These are phyloP conservation scores for Pichia manshurica DNA, from an alignment of 805 yeast genomes.

Conservation along the genomic window DNA sequence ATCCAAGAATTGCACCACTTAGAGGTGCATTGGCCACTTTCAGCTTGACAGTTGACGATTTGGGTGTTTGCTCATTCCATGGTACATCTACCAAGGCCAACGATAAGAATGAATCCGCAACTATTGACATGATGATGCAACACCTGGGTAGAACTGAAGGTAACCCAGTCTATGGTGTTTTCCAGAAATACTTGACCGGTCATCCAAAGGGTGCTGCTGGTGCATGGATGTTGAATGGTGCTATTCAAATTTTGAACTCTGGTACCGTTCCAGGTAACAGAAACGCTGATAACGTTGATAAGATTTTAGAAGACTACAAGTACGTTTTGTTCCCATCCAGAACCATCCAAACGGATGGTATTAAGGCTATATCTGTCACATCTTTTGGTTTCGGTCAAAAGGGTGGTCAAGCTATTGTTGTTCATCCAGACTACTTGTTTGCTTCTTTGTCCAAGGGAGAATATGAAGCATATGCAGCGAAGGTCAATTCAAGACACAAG, in stretches of 20 bases:
- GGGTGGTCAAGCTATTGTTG: slow-evolving; percentile 92
- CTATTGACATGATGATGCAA: slow-evolving; percentile 85
- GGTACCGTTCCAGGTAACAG: slow-evolving; percentile 96
- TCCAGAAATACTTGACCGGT: slow-evolving; percentile 98
- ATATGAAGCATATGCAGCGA: slow-evolving; percentile 64
- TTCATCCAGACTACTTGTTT: slow-evolving; percentile 90
- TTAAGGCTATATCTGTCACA: slow-evolving; percentile 94
- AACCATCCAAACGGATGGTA: slow-evolving; percentile 89
- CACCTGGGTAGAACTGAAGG: slow-evolving; percentile 97
- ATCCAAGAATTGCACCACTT: slow-evolving; percentile 92
- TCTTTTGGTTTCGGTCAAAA: slow-evolving; percentile 99
- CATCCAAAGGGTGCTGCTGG: slow-evolving; percentile 99
- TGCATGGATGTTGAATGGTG: slow-evolving; percentile 99
- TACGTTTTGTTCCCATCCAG: slow-evolving; percentile 92
- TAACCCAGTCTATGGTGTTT: slow-evolving; percentile 94
- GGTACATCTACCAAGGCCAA: slow-evolving; percentile 99
- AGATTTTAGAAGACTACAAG: slow-evolving; percentile 72
- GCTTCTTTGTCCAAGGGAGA: slow-evolving; percentile 70
- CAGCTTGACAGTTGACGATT: slow-evolving; percentile 88
- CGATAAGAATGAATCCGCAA: slow-evolving; percentile 95
- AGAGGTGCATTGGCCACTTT: slow-evolving; percentile 96
- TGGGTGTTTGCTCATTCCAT: slow-evolving; percentile 97
- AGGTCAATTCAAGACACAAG: slow-evolving; percentile 78
- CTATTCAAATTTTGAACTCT: slow-evolving; percentile 81
- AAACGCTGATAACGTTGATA: slow-evolving; percentile 95